Evolutionary conservation across 495 filamentous ascomycete genomes (phyloP).

Genomic region (Penicillium crystallinum): DNA sequence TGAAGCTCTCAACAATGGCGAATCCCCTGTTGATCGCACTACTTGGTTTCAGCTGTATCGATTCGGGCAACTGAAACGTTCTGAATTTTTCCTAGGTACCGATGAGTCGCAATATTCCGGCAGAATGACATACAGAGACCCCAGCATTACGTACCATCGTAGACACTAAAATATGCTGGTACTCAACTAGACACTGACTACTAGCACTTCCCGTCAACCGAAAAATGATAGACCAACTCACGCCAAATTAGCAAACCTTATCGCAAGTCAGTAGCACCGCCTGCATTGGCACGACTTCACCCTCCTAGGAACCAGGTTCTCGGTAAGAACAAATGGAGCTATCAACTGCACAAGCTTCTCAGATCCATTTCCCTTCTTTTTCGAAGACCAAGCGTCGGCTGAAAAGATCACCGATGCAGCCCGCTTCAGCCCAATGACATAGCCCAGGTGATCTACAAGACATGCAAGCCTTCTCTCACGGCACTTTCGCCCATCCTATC

Average conservation of each 20-base stretch:
- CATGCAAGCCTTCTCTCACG: conserved; percentile 9
- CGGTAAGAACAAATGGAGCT: conserved; percentile 6
- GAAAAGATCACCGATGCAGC: background rate
- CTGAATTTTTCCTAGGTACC: background rate
- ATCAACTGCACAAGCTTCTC: conserved; percentile 17
- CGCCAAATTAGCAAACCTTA: conserved; percentile 7
- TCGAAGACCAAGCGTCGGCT: background rate
- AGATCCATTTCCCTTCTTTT: conserved; percentile 8
- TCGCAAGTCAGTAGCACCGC: background rate
- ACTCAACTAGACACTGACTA: background rate
- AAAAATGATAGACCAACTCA: background rate
- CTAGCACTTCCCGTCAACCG: background rate
- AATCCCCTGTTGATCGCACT: background rate
- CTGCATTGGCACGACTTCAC: conserved; percentile 15
- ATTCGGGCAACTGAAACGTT: background rate
- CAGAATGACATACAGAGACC: background rate
- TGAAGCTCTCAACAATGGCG: background rate
- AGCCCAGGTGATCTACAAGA: conserved; percentile 1
- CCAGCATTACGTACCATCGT: background rate
- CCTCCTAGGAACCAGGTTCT: conserved; percentile 8
- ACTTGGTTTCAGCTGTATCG: background rate
- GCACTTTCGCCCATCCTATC: background rate
- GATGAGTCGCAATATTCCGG: no score
- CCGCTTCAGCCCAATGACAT: background rate
- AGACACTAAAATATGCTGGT: background rate